phyloP scores from a whole-genome alignment of 202 grass and related monocot species.

The Carex sylvatica region DNA sequence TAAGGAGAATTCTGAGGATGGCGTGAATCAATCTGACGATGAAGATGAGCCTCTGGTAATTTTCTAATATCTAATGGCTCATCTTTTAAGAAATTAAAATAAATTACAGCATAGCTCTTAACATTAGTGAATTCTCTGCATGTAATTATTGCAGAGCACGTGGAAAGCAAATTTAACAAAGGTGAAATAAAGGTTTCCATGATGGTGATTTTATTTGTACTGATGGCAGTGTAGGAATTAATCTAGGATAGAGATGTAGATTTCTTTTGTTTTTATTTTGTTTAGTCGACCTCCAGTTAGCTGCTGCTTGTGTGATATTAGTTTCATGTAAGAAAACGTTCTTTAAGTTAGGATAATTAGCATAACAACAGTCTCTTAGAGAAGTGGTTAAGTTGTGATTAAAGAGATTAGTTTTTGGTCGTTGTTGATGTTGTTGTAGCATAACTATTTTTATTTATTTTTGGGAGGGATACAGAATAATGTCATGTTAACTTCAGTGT shows the following conservation, averaged over 20 bases:
- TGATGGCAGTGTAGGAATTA: too few relatives aligned
- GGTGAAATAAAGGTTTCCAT: slow-evolving; percentile 37
- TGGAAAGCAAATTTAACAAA: slow-evolving; percentile 65
- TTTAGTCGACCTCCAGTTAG: too few relatives aligned
- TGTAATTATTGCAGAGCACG: slow-evolving; percentile 45
- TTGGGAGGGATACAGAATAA: slow-evolving; percentile 27
- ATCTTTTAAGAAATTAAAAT: slow-evolving; percentile 7
- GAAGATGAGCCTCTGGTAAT: slow-evolving; percentile 75
- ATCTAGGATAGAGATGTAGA: too few relatives aligned
- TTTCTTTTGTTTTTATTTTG: too few relatives aligned
- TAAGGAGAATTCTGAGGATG: slow-evolving; percentile 20
- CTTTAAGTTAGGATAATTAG: too few relatives aligned
- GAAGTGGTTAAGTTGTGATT: slow-evolving; percentile 13
- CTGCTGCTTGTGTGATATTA: slow-evolving; percentile 1
- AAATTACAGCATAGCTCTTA: slow-evolving; percentile 7
- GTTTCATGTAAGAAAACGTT: background rate
- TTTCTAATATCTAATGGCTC: background rate
- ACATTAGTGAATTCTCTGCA: slow-evolving; percentile 22
- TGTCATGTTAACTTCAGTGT: slow-evolving; percentile 4
- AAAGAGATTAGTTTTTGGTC: slow-evolving; percentile 4
- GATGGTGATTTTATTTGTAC: background rate
- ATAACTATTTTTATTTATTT: slow-evolving; percentile 24
- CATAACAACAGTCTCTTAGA: background rate
- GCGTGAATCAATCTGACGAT: slow-evolving; percentile 49
- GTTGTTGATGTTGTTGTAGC: slow-evolving; percentile 1